Conservation (phyloP, 164 flowering plant genomes). For the Euptelea pleiosperma region DNA sequence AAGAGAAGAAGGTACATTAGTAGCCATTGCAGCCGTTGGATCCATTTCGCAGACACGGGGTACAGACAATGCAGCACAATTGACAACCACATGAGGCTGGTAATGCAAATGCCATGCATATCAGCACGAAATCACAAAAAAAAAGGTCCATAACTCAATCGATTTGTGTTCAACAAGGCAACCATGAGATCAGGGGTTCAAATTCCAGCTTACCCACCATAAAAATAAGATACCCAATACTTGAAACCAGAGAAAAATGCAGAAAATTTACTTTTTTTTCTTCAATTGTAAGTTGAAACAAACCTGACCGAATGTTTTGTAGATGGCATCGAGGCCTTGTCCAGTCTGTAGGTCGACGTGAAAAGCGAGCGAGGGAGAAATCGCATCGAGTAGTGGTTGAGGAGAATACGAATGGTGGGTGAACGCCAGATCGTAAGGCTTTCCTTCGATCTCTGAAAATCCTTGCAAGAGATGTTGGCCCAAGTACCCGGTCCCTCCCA, state of each 20-base stretch:
- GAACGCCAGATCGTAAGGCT: slow-evolving; percentile 49
- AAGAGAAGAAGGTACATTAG: slow-evolving; percentile 78
- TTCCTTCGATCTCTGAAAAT: slow-evolving; percentile 27
- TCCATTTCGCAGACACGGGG: slow-evolving; percentile 84
- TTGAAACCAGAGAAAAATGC: background rate
- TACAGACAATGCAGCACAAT: slow-evolving; percentile 88
- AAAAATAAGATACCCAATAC: background rate
- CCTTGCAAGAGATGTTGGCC: slow-evolving; percentile 81
- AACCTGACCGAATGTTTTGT: slow-evolving; percentile 67
- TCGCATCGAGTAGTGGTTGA: slow-evolving; percentile 34
- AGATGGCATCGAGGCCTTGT: slow-evolving; percentile 50
- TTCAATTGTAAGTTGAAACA: background rate
- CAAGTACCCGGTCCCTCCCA: slow-evolving; percentile 91
- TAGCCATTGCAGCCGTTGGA: slow-evolving; percentile 66
- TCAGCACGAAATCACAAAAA: slow-evolving; percentile 3
- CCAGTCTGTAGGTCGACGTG: slow-evolving; percentile 63
- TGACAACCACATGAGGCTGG: slow-evolving; percentile 85
- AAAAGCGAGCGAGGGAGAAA: slow-evolving; percentile 55
- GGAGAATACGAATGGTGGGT: slow-evolving; percentile 60
- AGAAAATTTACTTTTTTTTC: too few species aligned
- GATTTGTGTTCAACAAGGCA: too few species aligned
- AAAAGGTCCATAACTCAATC: background rate
- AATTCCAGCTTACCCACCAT: background rate
- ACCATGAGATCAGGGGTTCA: background rate
- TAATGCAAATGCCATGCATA: slow-evolving; percentile 4